Conservation (phyloP, 116 monocot species). For the Zostera marina region DNA sequence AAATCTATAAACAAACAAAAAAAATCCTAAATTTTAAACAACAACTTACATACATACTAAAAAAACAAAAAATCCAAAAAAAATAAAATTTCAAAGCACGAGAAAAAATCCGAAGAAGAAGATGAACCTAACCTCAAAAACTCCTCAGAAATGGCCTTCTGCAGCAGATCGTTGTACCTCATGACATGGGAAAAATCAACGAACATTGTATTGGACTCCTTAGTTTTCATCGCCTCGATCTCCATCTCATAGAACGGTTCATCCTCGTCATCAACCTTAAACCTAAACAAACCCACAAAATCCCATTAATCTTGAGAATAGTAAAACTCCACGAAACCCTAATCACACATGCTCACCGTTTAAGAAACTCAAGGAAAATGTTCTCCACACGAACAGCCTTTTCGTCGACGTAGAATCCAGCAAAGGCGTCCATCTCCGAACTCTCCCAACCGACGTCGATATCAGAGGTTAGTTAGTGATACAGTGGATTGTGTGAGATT, state of each 20-base stretch:
- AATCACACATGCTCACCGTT: slow-evolving; percentile 19
- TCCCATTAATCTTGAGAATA: neutral
- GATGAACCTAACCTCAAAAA: slow-evolving; percentile 39
- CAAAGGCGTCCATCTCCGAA: slow-evolving; percentile 40
- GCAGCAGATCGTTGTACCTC: slow-evolving; percentile 76
- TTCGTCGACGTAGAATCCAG: slow-evolving; percentile 70
- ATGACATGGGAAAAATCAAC: slow-evolving; percentile 93
- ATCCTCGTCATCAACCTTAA: slow-evolving; percentile 38
- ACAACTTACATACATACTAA: neutral
- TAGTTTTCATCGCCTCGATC: slow-evolving; percentile 70
- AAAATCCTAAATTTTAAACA: neutral
- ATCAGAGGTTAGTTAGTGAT: neutral
- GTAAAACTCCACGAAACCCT: neutral
- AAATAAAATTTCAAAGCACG: too few species aligned
- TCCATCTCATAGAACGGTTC: slow-evolving; percentile 84
- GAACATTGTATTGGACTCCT: slow-evolving; percentile 89
- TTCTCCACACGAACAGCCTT: slow-evolving; percentile 76
- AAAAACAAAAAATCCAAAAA: neutral
- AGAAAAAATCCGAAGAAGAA: neutral
- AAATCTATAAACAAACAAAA: slow-evolving; percentile 21
- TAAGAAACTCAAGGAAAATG: slow-evolving; percentile 89
- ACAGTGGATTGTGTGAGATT: neutral
- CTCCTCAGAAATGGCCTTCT: slow-evolving; percentile 79
- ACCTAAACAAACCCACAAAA: slow-evolving; percentile 17
- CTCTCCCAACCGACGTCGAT: slow-evolving; percentile 6